A percentile compares a stretch with the other conserved stretches of the same genome.
Conservation (phyloP, 1,139 yeast species). For the Pneumocystis oryctolagi region DNA sequence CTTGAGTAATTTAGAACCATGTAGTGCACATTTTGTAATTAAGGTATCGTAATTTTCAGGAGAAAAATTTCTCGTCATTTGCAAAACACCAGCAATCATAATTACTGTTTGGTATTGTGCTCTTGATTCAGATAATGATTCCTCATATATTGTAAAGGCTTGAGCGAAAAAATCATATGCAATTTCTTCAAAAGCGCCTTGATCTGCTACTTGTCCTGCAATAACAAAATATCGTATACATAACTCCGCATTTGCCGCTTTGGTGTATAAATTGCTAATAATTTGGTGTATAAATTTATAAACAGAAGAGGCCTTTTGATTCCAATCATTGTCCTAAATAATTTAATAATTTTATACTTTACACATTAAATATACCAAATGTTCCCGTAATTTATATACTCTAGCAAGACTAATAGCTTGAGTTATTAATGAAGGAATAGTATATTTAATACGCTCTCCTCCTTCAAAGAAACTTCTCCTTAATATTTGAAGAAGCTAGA, state of each 20-base stretch:
- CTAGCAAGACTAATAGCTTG: slow-evolving; percentile 47
- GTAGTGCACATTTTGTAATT: slow-evolving; percentile 71
- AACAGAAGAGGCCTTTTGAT: slow-evolving; percentile 32
- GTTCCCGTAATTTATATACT: slow-evolving; percentile 24
- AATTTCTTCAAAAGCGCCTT: slow-evolving; percentile 44
- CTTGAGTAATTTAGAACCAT: slow-evolving; percentile 75
- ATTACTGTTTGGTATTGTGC: slow-evolving; percentile 41
- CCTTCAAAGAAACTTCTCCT: slow-evolving; percentile 41
- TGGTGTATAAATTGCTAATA: slow-evolving; percentile 49
- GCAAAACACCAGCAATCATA: slow-evolving; percentile 48
- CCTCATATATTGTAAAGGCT: slow-evolving; percentile 79
- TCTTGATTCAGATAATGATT: slow-evolving; percentile 49
- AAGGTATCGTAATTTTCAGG: slow-evolving; percentile 61
- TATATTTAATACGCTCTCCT: slow-evolving; percentile 40
- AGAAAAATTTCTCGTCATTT: slow-evolving; percentile 42
- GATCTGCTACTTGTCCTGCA: slow-evolving; percentile 57
- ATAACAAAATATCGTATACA: slow-evolving; percentile 34
- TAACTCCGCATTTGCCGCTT: slow-evolving; percentile 34
- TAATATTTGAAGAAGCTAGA: slow-evolving; percentile 39
- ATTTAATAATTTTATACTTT: slow-evolving; percentile 7
- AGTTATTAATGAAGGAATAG: slow-evolving; percentile 62
- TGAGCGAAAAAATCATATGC: slow-evolving; percentile 85
- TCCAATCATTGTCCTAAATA: slow-evolving; percentile 19
- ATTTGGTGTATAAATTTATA: slow-evolving; percentile 64
- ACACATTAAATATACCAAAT: slow-evolving; percentile 14